Evolutionary conservation across 2,329 filamentous ascomycete genomes (phyloP), one percentile per base, ranked within the genome.

Genomic region (Akanthomyces muscarius): DNA sequence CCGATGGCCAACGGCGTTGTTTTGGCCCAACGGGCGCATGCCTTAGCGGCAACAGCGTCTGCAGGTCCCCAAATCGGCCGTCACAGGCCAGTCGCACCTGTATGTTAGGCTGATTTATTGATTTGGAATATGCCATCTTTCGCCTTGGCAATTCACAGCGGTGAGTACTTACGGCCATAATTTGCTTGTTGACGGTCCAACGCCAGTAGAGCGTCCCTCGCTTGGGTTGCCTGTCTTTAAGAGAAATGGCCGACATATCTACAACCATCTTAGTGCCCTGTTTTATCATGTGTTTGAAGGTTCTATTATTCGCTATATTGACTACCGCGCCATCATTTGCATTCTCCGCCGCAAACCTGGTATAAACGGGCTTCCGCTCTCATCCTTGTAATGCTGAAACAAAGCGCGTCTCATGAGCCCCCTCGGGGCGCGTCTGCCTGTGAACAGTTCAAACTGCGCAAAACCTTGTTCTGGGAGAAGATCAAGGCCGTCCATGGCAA

Each of bases 391-490:
- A 1, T 80, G 76, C 57, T 72, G 71, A 63, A 83, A 75, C 14
- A 89, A 86, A 68, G 87, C 86, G 48, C 84, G 79, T 65, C 88
- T 83, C 90, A 94, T 93, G 44, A 89, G 73, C 51, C 85, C 78
- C 30, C 89, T 82, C 5, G 74, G 74, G 0, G 75, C 74, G 55
- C 73, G 65, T 8, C 73, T 80, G 0, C 89, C 90, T 0, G 90
- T 92, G 71, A 93, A 91, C 2, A 93, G 75, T 74, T 94, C 90
- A 70, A 93, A 94, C 69, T 93, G 90, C 1, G 90, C 89, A 74
- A 90, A 90, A 0, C 88, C 90, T 71, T 93, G 90, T 71, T 93
- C 90, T 0, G 89, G 89, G 16, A 94, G 74, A 53, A 92, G 81
- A 68, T 93, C 89, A 14, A 93, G 77, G 0, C 90, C 90, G 69